Percentiles rank a stretch among this genome's conserved stretches.
Conservation (phyloP, 345 rosid species). For the Reutealis trisperma region DNA sequence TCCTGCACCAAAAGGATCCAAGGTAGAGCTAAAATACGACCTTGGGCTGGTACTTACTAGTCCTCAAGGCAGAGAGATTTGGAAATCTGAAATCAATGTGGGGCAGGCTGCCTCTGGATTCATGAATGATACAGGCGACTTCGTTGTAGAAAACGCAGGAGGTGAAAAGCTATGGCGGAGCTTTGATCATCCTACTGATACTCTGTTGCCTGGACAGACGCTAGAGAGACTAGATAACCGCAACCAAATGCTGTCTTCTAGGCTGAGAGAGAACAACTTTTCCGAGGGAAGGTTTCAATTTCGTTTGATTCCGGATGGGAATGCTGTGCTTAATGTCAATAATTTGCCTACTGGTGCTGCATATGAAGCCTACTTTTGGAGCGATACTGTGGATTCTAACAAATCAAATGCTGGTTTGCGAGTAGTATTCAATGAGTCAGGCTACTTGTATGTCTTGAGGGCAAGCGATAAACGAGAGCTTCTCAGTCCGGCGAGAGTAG, state of each 20-base stretch:
- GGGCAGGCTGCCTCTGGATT: constrained; percentile 23
- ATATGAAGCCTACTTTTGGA: constrained; percentile 27
- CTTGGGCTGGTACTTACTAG: constrained; percentile 20
- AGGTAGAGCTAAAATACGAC: constrained; percentile 25
- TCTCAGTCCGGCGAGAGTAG: not conserved
- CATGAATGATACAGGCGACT: constrained; percentile 35
- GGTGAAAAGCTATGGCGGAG: constrained; percentile 29
- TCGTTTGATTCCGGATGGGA: constrained; percentile 26
- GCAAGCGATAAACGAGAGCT: not conserved
- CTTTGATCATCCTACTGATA: constrained; percentile 38
- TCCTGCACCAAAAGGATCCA: constrained; percentile 31
- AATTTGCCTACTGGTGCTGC: constrained; percentile 21
- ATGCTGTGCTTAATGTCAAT: constrained; percentile 30
- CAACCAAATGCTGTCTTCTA: constrained; percentile 21
- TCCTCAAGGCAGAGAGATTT: constrained; percentile 28
- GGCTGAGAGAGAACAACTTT: constrained; percentile 29
- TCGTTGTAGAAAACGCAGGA: constrained; percentile 16
- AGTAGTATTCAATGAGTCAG: constrained; percentile 30
- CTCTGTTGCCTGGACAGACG: constrained; percentile 38
- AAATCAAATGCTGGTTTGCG: constrained; percentile 26
- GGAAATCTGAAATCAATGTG: constrained; percentile 12
- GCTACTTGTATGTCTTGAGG: constrained; percentile 28
- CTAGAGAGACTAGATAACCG: constrained; percentile 1
- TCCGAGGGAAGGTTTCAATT: constrained; percentile 44
- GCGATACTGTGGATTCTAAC: constrained; percentile 7